Percentiles rank a stretch among this genome's conserved stretches.
phyloP scores from a whole-genome alignment of 2,329 filamentous ascomycete genomes.

The Endoconidiophora polonica region DNA sequence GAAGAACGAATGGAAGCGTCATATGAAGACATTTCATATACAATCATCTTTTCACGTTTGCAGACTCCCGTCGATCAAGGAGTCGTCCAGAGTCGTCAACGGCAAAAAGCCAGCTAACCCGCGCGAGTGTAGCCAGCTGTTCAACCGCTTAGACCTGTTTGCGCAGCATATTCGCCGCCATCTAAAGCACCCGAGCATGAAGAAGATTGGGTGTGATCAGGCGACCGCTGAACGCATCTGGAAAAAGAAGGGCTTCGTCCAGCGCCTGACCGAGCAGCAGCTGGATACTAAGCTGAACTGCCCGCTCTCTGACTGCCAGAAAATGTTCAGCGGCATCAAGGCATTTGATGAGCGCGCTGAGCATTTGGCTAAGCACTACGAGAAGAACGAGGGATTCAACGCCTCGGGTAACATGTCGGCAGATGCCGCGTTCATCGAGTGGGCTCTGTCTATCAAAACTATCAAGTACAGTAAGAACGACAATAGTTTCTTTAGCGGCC shows the following conservation, averaged over 20 bases:
- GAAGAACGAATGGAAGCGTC: slow-evolving; percentile 95
- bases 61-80: slow-evolving; percentile 20
- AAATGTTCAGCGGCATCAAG: slow-evolving; percentile 40
- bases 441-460: not conserved
- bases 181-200: slow-evolving; percentile 25
- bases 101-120: slow-evolving; percentile 25
- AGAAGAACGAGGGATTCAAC: slow-evolving; percentile 25
- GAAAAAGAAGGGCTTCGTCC: slow-evolving; percentile 31
- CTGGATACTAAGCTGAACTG: slow-evolving; percentile 41
- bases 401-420: not conserved
- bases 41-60: slow-evolving; percentile 62
- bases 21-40: slow-evolving; percentile 67
- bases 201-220: too few relatives aligned
- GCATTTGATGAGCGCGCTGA: slow-evolving; percentile 78
- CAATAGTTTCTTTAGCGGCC: not conserved
- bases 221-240: slow-evolving; percentile 15
- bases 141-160: slow-evolving; percentile 87
- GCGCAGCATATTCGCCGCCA: slow-evolving; percentile 76
- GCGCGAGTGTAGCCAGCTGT: slow-evolving; percentile 32
- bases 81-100: slow-evolving; percentile 29
- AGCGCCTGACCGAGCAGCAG: slow-evolving; percentile 43
- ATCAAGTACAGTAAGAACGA: not conserved
- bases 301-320: slow-evolving; percentile 41
- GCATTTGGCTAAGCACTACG: slow-evolving; percentile 68
- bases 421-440: not conserved